Base-by-base conservation (phyloP, 306 rosid genomes). In the Oemleria cerasiformis region DNA sequence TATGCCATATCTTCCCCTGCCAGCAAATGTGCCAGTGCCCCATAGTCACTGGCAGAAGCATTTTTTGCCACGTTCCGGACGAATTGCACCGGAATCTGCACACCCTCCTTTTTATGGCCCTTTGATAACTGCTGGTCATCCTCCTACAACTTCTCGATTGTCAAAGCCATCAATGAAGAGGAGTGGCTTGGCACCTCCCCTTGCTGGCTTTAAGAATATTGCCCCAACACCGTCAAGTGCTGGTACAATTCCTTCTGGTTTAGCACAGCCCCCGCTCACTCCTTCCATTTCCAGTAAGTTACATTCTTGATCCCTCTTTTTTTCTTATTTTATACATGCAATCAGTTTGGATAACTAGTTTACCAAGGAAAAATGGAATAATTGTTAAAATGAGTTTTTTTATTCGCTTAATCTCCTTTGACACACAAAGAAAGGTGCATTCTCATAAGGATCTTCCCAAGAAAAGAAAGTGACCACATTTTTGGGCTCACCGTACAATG, bases 241-340 rank as follows among this genome's bases (percentile, higher is more conserved):
- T 75, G 95, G 88, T 50, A 79, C 84, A 48, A 74, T 81, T 61
- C 90, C 93, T 79, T 85, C 90, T 47, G 86, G 82, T 48, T 74
- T 90, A 83, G 75, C 89, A 72, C 88, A 92, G 79, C 92, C 92
- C 4, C 95, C 92, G 15, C 63, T 92, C 70, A 80, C 96, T 67
- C 96, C 94, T 69, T 54, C 79, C 64, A 78, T 49, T 59, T 86
- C 96, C 53, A 75, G 98, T 92, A 84, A 86, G 92, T 80, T 50
- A 1, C 55, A 57, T 58, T 34, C 30, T 34, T 8, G 9, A 41
- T 3, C 19, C 6, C 63, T 43, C 39, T 38, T 19, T 2, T 63
- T 6, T 60, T 8, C 55, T 41, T 63, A 11, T 60, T 54, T 47
- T 41, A 48, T 16, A 63, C 16, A 47, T 21, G 51, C 20, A 56